Evolutionary conservation across 805 yeast species (phyloP), one percentile per base, ranked within the genome.

Genomic region (Wickerhamomyces ciferrii): DNA sequence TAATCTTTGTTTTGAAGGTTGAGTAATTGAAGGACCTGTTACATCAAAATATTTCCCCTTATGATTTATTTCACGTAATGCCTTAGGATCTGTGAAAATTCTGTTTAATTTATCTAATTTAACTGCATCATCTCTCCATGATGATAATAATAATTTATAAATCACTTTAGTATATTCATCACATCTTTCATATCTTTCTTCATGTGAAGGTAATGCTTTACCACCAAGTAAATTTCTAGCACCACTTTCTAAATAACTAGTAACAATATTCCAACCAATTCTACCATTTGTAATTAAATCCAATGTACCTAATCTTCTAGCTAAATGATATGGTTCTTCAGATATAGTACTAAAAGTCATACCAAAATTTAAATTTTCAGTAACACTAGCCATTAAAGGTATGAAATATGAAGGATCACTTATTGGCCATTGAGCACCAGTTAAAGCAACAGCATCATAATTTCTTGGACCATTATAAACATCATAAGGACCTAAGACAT

Each of bases 201-300:
- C 71, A 47, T 70, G 74, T 6, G 60, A 60, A 15, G 69, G 66
- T 24, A 67, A 61, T 5, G 53, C 45, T 29, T 60, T 61, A 4
- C 64, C 65, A 40, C 65, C 65, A 31, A 66, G 53, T 23, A 66
- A 53, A 47, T 68, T 66, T 48, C 67, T 55, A 11, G 72, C 66
- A 11, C 72, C 73, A 50, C 69, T 62, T 43, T 69, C 71, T 45
- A 68, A 52, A 45, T 69, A 68, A 4, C 70, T 63, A 13, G 72
- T 62, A n/a, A 70, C 74, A 11, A 69, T 61, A 48, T 69, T 69
- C 74, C 74, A 69, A 31, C 73, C 74, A 42, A 69, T 48, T 50
- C 74, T 56, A 14, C 74, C 74, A 23, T 59, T 57, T 4, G 71
- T 61, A 42, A 69, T 53, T 43, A 68, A 70, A 48, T 69, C 74